A percentile compares a stretch with the other conserved stretches of the same genome.
These are phyloP conservation scores for Colletotrichum salicis DNA, from an alignment of 2,329 filamentous ascomycete species.

Conservation along the genomic window DNA sequence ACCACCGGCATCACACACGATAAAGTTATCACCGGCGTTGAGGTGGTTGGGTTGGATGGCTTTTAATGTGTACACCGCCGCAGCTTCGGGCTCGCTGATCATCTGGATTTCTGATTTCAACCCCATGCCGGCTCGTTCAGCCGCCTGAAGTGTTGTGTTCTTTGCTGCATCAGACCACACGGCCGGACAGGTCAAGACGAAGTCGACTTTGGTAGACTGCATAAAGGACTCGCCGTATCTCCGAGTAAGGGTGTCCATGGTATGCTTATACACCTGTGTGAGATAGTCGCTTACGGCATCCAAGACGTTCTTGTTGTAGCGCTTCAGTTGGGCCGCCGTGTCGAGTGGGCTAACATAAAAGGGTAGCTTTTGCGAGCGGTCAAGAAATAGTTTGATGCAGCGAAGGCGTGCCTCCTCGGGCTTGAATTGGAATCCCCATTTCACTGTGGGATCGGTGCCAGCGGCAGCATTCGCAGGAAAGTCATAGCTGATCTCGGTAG, in stretches of 20 bases:
- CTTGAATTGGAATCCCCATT: constrained; percentile 87
- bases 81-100: constrained; percentile 84
- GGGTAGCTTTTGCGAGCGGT: constrained; percentile 81
- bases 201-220: constrained; percentile 79
- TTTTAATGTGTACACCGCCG: constrained; percentile 82
- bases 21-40: constrained; percentile 73
- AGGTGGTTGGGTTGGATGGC: constrained; percentile 81
- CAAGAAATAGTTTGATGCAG: constrained; percentile 87
- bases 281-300: constrained; percentile 85
- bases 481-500: constrained; percentile 79
- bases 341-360: constrained; percentile 83
- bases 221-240: constrained; percentile 84
- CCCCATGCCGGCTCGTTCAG: constrained; percentile 83
- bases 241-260: constrained; percentile 79
- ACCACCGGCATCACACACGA: constrained; percentile 72
- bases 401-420: constrained; percentile 80
- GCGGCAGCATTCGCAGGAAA: constrained; percentile 48
- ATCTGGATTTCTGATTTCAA: constrained; percentile 76
- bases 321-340: constrained; percentile 79
- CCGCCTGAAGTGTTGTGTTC: constrained; percentile 81
- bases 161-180: constrained; percentile 90
- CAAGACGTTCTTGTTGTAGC: constrained; percentile 79
- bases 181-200: constrained; percentile 83
- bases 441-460: constrained; percentile 61
- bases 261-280: constrained; percentile 79